Percentiles rank a stretch among this genome's conserved stretches.
phyloP scores from a whole-genome alignment of 2,329 filamentous ascomycete species.

The Neofusicoccum sp. region DNA sequence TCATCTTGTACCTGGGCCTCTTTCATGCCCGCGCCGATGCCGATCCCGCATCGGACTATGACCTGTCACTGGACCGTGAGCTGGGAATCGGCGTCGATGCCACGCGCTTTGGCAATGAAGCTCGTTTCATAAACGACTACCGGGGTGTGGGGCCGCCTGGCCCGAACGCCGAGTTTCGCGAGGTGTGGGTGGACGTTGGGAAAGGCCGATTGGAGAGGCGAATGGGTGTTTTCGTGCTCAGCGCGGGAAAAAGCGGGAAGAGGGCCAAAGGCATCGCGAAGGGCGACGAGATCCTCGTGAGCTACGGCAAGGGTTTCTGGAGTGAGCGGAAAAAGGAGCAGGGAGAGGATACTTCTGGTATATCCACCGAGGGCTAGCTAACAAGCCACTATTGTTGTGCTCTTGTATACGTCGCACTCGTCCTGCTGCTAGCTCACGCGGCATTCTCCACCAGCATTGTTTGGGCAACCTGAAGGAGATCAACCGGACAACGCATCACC shows the following conservation, averaged over 20 bases:
- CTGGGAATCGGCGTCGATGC: conserved; percentile 53
- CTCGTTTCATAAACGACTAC: conserved; percentile 58
- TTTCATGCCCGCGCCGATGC: conserved; percentile 48
- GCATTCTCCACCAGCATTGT: no score
- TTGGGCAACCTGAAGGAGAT: no score
- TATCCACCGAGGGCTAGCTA: no score
- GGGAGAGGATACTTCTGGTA: conserved; percentile 11
- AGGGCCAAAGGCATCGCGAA: conserved; percentile 49
- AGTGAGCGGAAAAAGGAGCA: conserved; percentile 36
- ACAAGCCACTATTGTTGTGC: no score
- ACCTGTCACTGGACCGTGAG: conserved; percentile 54
- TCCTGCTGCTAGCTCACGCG: no score
- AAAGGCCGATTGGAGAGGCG: conserved; percentile 47
- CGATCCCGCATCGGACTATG: conserved; percentile 52
- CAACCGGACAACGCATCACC: no score
- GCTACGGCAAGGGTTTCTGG: conserved; percentile 58
- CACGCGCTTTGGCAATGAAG: conserved; percentile 52
- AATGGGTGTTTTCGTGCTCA: conserved; percentile 55
- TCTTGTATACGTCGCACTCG: no score
- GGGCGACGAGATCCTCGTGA: conserved; percentile 56
- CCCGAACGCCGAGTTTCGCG: conserved; percentile 49
- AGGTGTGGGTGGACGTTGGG: conserved; percentile 38
- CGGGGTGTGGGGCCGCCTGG: conserved; percentile 45
- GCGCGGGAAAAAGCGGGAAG: conserved; percentile 52
- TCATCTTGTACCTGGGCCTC: conserved; percentile 54